Evolutionary conservation across 148 eudicot genomes (phyloP), one percentile per base, ranked within the genome.

Genomic region (Camellia granthamiana): DNA sequence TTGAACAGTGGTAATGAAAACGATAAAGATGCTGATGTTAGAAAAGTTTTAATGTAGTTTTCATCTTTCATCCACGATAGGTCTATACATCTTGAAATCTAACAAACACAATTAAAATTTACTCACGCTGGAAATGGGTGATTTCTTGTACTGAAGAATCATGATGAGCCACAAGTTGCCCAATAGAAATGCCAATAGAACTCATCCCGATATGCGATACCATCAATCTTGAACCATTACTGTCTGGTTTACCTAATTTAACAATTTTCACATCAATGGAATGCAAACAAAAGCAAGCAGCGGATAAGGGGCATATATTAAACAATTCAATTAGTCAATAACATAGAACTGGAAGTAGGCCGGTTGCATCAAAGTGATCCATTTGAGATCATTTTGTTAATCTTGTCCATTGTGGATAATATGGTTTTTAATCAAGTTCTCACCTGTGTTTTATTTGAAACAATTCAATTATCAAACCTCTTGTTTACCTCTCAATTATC

Each of bases 191-290:
- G 80, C 90, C 88, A 73, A 86, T 78, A 21, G 87, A 84, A 82
- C 88, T 88, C 88, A 88, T 85, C 69, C 87, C 90, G 12, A 84
- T 81, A 76, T 87, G 81, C 21, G 83, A 73, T 3, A 49, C 74
- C 82, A 15, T 58, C 84, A 72, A 44, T 77, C 85, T 81, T 46
- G 86, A 79, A 19, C 77, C 77, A 52, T 71, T 74, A 44, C 64
- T 67, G 15, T 79, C 84, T 16, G 81, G 68, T 67, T 76, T 83
- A 56, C 85, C 88, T 88, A 84, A 46, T 15, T 61, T 46, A 51
- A 65, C 41, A 75, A 46, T n/a, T 54, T 21, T 72, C 52, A 56
- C 16, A 5, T 59, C 76, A 79, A 71, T 21, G 19, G 54, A 71
- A 79, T 61, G 77, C 71, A 60, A 52, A 72, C 4, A 41, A 58